These are phyloP conservation scores for Dichotomopilus funicola DNA, from an alignment of 2,329 filamentous ascomycete species.

Conservation along the genomic window DNA sequence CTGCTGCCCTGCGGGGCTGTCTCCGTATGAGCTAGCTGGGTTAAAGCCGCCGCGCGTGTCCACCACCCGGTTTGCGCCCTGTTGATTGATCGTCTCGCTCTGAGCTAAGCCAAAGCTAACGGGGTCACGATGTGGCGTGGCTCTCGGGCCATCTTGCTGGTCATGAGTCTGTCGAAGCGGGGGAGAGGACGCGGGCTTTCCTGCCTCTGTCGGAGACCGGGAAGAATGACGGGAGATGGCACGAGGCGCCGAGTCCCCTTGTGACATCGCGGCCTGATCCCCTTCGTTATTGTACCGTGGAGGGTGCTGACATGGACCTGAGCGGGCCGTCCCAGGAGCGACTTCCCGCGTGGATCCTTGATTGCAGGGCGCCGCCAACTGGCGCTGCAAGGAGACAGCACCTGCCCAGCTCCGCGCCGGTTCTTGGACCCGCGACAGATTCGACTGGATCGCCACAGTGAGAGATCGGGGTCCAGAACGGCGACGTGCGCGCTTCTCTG, in stretches of 20 bases:
- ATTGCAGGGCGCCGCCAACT: conserved; percentile 12
- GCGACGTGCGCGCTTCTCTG: conserved; percentile 9
- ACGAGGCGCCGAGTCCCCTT: conserved; percentile 51
- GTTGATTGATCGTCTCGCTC: conserved; percentile 26
- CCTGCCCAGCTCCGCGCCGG: conserved; percentile 20
- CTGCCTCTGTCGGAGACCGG: conserved; percentile 37
- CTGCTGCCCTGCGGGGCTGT: conserved; percentile 14
- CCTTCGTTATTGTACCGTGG: conserved; percentile 45
- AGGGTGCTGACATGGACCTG: conserved; percentile 53
- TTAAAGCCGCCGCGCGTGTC: conserved; percentile 42
- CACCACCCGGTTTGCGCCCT: conserved; percentile 31
- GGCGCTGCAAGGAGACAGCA: conserved; percentile 15
- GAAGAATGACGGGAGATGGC: conserved; percentile 46
- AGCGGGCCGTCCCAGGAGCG: conserved; percentile 22
- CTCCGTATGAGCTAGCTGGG: conserved; percentile 30
- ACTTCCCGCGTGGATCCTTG: conserved; percentile 16
- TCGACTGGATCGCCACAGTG: conserved; percentile 24
- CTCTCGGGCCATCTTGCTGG: conserved; percentile 28
- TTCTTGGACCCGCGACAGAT: conserved; percentile 16
- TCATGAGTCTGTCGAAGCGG: conserved; percentile 26
- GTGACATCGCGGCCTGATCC: conserved; percentile 59
- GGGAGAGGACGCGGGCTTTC: conserved; percentile 29
- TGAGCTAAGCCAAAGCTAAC: conserved; percentile 25
- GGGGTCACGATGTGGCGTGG: conserved; percentile 26
- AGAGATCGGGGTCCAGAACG: conserved; percentile 9